Base-by-base conservation (phyloP, 73 alveolate species). In the Paramecium pentaurelia region DNA sequence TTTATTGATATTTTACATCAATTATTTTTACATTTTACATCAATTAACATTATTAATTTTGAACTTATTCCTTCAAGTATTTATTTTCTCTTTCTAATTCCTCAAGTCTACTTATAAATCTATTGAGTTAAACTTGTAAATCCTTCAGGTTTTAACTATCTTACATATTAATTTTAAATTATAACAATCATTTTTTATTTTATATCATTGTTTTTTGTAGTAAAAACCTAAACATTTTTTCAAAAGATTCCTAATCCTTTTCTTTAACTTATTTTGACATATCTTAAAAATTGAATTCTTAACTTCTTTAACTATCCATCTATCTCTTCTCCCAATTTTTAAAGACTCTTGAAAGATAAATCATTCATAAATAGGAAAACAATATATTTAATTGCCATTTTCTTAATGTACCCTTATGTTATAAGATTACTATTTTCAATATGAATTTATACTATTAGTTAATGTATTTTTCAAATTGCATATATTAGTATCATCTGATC, bases 11-110 rank as follows among this genome's bases (percentile, higher is more conserved):
- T 73, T 73, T 73, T 73, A 22, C 58, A 73, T 73, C 87, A 32
- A 73, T 73, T 73, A 37, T 34, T 73, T 73, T 73, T 8, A 73
- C 87, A 73, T 73, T 73, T 73, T 73, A 20, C 42, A 64, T 64
- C 49, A 64, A 64, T 64, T 64, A 40, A 38, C 87, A 37, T 37
- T 73, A 36, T 30, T 20, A 30, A 73, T 22, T 73, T 38, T 16
- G 12, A 30, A 30, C 40, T 22, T 73, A 73, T 73, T 73, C 87
- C 27, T 38, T 73, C 18, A 73, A 44, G 47, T 37, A 73, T 73
- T 38, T 73, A 73, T 73, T 73, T 73, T 73, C 87, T 28, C 42
- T 6, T 64, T 64, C 84, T 34, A 64, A 64, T 64, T 64, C 84
- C 16, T 64, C 84, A 0, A 64, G 47, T 28, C 51, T 64, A 64